Percentiles rank a stretch among this genome's conserved stretches.
Conservation (phyloP, 176 grass and related monocot species). For the Neostapfia colusana region DNA sequence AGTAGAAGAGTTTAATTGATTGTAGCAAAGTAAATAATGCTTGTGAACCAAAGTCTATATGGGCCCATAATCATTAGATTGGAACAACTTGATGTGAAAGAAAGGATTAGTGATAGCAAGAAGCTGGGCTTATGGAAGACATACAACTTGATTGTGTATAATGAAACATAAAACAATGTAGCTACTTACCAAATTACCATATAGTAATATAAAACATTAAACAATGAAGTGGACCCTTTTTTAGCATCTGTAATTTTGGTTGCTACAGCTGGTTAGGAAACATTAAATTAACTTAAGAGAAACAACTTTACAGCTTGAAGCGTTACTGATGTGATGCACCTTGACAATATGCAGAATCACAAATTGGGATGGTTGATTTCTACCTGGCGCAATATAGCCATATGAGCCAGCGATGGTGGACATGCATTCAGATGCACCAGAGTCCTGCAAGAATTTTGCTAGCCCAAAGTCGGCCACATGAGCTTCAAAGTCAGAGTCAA, state of each 20-base stretch:
- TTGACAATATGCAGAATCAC: neutral
- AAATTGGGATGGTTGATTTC: neutral
- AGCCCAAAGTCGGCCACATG: slow-evolving; percentile 89
- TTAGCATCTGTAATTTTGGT: neutral
- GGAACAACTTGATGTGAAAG: neutral
- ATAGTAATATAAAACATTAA: neutral
- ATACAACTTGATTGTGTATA: neutral
- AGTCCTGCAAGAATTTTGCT: slow-evolving; percentile 81
- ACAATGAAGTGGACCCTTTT: neutral
- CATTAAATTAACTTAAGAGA: neutral
- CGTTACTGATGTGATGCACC: neutral
- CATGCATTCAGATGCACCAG: slow-evolving; percentile 90
- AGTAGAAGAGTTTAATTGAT: neutral
- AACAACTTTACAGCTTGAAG: neutral
- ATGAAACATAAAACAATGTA: neutral
- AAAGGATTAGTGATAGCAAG: neutral
- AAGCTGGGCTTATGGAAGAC: slow-evolving; percentile 1
- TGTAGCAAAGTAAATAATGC: neutral
- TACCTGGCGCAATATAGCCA: slow-evolving; percentile 98
- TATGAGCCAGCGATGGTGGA: slow-evolving; percentile 94
- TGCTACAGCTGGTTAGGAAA: slow-evolving; percentile 1
- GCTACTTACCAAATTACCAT: neutral
- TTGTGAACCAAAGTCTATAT: slow-evolving; percentile 10
- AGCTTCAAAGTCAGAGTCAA: slow-evolving; percentile 85
- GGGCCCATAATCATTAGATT: neutral